phyloP scores from a whole-genome alignment of 257 asterid species.

The Catharanthus roseus region DNA sequence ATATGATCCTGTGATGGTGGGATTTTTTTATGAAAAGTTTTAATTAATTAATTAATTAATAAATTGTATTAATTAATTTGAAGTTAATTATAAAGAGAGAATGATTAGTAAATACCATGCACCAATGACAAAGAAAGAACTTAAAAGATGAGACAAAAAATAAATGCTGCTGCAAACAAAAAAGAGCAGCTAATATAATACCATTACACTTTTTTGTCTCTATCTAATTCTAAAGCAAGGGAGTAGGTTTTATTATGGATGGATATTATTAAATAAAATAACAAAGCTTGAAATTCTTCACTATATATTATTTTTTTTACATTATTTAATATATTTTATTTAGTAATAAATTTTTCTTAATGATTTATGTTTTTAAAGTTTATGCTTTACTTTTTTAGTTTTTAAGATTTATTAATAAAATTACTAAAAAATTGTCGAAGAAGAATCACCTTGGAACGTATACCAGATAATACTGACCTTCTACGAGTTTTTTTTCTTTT shows the following conservation, averaged over 20 bases:
- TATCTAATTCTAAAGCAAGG: neutral
- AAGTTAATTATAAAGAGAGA: neutral
- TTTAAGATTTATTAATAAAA: no score
- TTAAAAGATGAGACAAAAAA: constrained; percentile 35
- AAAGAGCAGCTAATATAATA: constrained; percentile 22
- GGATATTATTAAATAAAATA: neutral
- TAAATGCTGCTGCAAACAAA: constrained; percentile 26
- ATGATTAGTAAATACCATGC: constrained; percentile 24
- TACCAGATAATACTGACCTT: no score
- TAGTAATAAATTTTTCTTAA: no score
- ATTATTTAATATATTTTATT: no score
- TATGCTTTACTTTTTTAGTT: no score
- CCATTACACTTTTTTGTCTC: constrained; percentile 16
- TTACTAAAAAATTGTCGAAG: no score
- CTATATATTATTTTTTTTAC: no score
- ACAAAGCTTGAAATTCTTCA: neutral
- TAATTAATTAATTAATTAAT: no score
- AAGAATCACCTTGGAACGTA: no score
- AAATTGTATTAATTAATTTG: no score
- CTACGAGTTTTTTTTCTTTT: neutral
- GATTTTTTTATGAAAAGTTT: neutral
- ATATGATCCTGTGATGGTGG: constrained; percentile 6
- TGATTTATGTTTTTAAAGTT: no score
- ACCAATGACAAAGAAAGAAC: constrained; percentile 6
- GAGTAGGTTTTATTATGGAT: neutral